Percentiles rank a stretch among this genome's conserved stretches.
These are phyloP conservation scores for Dactylonectria estremocensis DNA, from an alignment of 2,329 filamentous ascomycete genomes.

Conservation along the genomic window DNA sequence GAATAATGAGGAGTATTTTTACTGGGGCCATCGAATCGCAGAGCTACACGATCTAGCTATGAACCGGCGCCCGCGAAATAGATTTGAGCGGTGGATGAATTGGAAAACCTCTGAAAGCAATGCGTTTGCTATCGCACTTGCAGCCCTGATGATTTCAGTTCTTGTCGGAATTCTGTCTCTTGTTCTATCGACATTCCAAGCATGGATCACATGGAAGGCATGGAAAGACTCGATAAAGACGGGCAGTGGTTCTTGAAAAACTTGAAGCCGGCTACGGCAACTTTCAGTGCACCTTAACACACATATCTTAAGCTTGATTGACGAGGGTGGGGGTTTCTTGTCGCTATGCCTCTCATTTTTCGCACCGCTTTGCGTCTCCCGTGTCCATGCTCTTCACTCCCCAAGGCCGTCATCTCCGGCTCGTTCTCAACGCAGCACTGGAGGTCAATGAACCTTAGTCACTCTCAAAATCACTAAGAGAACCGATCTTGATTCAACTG, in stretches of 20 bases:
- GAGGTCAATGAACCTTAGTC: too few relatives aligned
- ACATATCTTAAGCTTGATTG: too few relatives aligned
- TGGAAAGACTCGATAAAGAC: slow-evolving; percentile 4
- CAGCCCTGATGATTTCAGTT: slow-evolving; percentile 27
- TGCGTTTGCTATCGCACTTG: slow-evolving; percentile 29
- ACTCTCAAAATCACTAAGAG: too few relatives aligned
- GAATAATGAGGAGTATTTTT: slow-evolving; percentile 22
- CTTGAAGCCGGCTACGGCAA: background rate
- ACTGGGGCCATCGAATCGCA: slow-evolving; percentile 28
- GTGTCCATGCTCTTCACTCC: too few relatives aligned
- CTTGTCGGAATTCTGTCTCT: slow-evolving; percentile 24
- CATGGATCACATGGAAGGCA: slow-evolving; percentile 30
- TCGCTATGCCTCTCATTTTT: too few relatives aligned
- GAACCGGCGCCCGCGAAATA: slow-evolving; percentile 21
- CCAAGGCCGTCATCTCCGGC: too few relatives aligned
- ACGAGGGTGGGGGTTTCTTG: too few relatives aligned
- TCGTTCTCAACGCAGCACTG: too few relatives aligned
- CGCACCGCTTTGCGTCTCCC: too few relatives aligned
- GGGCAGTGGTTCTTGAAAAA: background rate
- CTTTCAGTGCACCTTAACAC: too few relatives aligned
- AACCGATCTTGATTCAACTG: too few relatives aligned
- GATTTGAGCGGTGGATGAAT: slow-evolving; percentile 30
- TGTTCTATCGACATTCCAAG: slow-evolving; percentile 23
- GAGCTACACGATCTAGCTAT: slow-evolving; percentile 18
- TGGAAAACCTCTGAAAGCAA: slow-evolving; percentile 32